Base-by-base conservation (phyloP, 305 asterid species). In the Fraxinus dipetala region DNA sequence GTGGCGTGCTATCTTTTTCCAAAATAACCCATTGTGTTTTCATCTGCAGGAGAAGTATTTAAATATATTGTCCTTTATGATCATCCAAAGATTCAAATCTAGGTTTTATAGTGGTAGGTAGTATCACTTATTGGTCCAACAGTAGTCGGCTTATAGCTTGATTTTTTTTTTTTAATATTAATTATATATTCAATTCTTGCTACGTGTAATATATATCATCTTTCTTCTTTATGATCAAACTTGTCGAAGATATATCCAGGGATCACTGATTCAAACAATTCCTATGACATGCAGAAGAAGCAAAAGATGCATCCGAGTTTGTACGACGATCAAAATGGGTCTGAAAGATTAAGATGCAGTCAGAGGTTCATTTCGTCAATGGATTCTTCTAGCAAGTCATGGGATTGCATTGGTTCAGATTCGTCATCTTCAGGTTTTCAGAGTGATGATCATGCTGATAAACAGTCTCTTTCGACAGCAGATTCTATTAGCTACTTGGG, bases 271-370 rank as follows among this genome's bases (percentile, higher is more conserved):
- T 63, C 32, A 63, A 22, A 24, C 72, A 63, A 24, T 72, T 74
- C 51, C 69, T 80, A 2, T 85, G 32, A 81, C 56, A 82, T 87
- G 90, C 90, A 91, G 98, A 91, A 88, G 87, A 90, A 83, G 85
- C 95, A 88, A 86, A 92, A 87, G 91, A 89, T 94, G 92, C 97
- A 92, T 81, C 98, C 98, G 18, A 79, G 85, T 89, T 83, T 93
- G 91, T 93, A 90, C 22, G 91, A 90, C 13, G 91, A 88, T 87
- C 92, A 77, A 24, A 51, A 40, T 31, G 70, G 76, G 79, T 73
- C 88, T 10, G 87, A 85, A 76, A 79, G 86, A 82, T 76, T 84
- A 80, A 86, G 92, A 85, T 83, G 84, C 87, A 89, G 94, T 86
- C 87, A 40, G 80, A 86, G 92, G 84, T 80, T 91, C 36, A 72